These are phyloP conservation scores for Aspergillus fumigatus DNA, from an alignment of 2,329 filamentous ascomycete species.

Conservation along the genomic window DNA sequence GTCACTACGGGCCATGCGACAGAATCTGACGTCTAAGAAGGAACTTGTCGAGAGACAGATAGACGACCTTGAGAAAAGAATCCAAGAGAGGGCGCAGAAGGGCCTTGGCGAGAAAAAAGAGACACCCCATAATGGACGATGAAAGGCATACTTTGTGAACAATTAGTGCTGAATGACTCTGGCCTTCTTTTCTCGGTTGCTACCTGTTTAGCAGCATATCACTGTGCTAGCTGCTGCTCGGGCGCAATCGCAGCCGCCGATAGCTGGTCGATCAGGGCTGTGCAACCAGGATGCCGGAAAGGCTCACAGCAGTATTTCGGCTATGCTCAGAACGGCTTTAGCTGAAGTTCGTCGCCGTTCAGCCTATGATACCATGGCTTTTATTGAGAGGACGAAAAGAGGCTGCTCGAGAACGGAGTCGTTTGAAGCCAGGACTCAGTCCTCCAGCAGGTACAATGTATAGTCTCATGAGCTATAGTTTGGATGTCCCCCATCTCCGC, in stretches of 20 bases:
- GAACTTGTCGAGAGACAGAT: slow-evolving; percentile 55
- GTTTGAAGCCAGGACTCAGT: background rate
- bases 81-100: slow-evolving; percentile 37
- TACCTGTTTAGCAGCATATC: background rate
- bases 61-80: slow-evolving; percentile 43
- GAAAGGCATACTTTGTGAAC: background rate
- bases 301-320: background rate
- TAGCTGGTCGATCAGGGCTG: background rate
- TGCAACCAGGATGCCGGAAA: background rate
- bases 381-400: background rate
- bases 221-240: background rate
- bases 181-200: background rate
- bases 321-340: background rate
- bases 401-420: background rate
- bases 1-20: slow-evolving; percentile 48
- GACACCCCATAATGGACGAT: slow-evolving; percentile 11
- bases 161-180: background rate
- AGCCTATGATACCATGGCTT: background rate
- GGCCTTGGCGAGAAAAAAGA: slow-evolving; percentile 28
- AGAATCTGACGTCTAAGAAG: slow-evolving; percentile 49
- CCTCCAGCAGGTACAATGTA: background rate
- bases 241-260: background rate
- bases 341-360: too few species aligned
- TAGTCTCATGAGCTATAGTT: background rate
- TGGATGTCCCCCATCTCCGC: background rate